Percentiles rank a stretch among this genome's conserved stretches.
Conservation (phyloP, 2,329 filamentous ascomycete genomes). For the Fusarium dlaminii region DNA sequence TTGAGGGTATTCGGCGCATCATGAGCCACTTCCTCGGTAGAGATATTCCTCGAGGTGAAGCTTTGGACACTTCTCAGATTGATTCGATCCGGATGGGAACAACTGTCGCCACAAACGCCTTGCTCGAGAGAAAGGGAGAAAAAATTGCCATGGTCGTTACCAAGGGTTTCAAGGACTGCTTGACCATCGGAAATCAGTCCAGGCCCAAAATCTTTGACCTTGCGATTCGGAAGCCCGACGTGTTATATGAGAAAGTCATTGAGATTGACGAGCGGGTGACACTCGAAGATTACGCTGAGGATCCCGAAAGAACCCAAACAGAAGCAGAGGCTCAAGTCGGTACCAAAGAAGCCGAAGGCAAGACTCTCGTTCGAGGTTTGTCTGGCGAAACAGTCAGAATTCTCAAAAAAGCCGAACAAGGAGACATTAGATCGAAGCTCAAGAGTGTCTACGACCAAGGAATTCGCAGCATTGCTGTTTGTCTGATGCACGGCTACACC, state of each 20-base stretch:
- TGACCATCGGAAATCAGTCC: constrained; percentile 90
- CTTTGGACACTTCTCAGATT: constrained; percentile 83
- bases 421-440: constrained; percentile 65
- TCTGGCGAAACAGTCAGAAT: constrained; percentile 77
- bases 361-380: constrained; percentile 73
- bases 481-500: constrained; percentile 91
- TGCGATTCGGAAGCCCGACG: constrained; percentile 85
- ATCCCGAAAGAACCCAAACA: constrained; percentile 71
- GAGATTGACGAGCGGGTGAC: constrained; percentile 93
- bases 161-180: constrained; percentile 85
- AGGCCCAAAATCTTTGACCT: constrained; percentile 91
- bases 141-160: constrained; percentile 88
- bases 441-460: constrained; percentile 71
- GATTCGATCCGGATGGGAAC: constrained; percentile 96
- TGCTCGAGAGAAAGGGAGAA: constrained; percentile 91
- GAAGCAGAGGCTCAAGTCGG: constrained; percentile 65
- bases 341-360: constrained; percentile 55
- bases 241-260: constrained; percentile 85
- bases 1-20: constrained; percentile 89
- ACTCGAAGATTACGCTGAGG: constrained; percentile 90
- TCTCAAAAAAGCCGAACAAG: constrained; percentile 66
- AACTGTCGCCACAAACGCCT: constrained; percentile 91
- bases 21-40: constrained; percentile 79
- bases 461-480: constrained; percentile 85
- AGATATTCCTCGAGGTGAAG: constrained; percentile 81